phyloP scores from a whole-genome alignment of 805 yeast species.

The Saturnispora serradocipensis region DNA sequence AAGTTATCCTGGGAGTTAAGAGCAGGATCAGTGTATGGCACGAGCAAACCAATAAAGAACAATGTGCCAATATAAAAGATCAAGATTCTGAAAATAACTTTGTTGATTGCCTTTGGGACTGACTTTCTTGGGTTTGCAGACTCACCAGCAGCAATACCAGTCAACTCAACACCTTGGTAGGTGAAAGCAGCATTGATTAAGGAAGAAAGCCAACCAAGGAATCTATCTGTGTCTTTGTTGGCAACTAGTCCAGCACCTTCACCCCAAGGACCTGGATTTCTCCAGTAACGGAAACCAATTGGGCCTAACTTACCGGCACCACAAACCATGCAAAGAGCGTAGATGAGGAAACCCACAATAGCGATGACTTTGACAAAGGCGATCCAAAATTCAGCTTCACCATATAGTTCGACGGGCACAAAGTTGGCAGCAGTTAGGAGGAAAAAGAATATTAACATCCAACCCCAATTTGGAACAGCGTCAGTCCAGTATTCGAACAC shows the following conservation, averaged over 20 bases:
- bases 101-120: constrained; percentile 64
- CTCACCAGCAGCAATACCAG: constrained; percentile 72
- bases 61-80: constrained; percentile 57
- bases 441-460: constrained; percentile 62
- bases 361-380: constrained; percentile 60
- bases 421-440: constrained; percentile 44
- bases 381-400: constrained; percentile 71
- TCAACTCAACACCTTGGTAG: constrained; percentile 70
- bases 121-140: constrained; percentile 58
- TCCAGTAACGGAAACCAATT: constrained; percentile 74
- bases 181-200: constrained; percentile 71
- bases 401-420: constrained; percentile 61
- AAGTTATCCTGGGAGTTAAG: constrained; percentile 30
- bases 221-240: constrained; percentile 44
- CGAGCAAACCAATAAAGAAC: constrained; percentile 60
- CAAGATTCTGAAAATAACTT: constrained; percentile 56
- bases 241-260: constrained; percentile 44
- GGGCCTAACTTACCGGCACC: constrained; percentile 66
- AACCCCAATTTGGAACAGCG: constrained; percentile 61
- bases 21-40: constrained; percentile 58
- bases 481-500: constrained; percentile 56
- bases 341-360: constrained; percentile 60
- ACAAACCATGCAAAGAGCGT: constrained; percentile 62
- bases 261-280: constrained; percentile 68
- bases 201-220: constrained; percentile 62